These are phyloP conservation scores for Westerdykella sp. DNA, from an alignment of 2,329 filamentous ascomycete species.

Conservation along the genomic window DNA sequence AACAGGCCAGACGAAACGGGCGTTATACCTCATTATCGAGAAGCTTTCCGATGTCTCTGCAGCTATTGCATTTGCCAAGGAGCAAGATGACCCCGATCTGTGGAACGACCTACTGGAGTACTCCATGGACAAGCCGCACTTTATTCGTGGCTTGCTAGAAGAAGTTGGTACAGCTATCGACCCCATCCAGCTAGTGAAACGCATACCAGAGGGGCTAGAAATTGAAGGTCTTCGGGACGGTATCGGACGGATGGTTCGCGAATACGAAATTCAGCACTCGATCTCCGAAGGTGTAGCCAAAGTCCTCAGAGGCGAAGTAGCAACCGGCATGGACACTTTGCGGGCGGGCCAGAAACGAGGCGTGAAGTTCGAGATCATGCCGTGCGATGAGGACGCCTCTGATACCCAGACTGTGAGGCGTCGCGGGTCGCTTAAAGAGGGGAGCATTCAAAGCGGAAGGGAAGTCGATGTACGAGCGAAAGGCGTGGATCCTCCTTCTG, in stretches of 20 bases:
- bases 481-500: conserved; percentile 17
- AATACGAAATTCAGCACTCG: conserved; percentile 91
- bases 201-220: conserved; percentile 88
- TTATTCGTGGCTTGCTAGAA: conserved; percentile 85
- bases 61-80: conserved; percentile 90
- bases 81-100: conserved; percentile 82
- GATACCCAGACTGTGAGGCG: conserved; percentile 3
- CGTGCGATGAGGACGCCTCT: conserved; percentile 31
- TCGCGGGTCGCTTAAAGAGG: not conserved
- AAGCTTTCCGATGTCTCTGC: conserved; percentile 85
- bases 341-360: conserved; percentile 74
- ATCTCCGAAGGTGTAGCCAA: conserved; percentile 85
- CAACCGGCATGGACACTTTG: conserved; percentile 71
- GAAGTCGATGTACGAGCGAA: conserved; percentile 25
- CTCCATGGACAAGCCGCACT: conserved; percentile 94
- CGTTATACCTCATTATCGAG: conserved; percentile 87
- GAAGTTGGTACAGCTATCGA: conserved; percentile 93
- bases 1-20: conserved; percentile 87
- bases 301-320: conserved; percentile 82
- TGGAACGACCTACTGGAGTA: conserved; percentile 95
- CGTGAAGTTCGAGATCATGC: conserved; percentile 77
- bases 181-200: conserved; percentile 79
- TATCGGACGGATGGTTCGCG: conserved; percentile 82
- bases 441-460: conserved; percentile 4
- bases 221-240: conserved; percentile 87